Evolutionary conservation across 805 yeast species (phyloP), one percentile per base, ranked within the genome.

Genomic region (Lachancea thermotolerans): DNA sequence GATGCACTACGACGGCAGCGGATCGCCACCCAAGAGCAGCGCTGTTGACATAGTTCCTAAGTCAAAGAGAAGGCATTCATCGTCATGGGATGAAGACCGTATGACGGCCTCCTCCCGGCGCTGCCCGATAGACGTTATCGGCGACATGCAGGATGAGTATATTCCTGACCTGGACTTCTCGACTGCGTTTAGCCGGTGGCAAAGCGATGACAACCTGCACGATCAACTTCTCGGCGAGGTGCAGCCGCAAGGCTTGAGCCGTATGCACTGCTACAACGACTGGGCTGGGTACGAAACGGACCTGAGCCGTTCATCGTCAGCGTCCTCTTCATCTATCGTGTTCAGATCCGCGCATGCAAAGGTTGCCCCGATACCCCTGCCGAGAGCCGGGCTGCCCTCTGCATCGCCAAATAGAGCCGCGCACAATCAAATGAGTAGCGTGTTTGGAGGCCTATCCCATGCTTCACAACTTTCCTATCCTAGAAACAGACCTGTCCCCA

Each of bases 81-180:
- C 46, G 2, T 37, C 46, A 10, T 11, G 17, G 10, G 42, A 38
- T 4, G 41, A 42, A 15, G 41, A 42, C 8, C 39, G 32, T 11
- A 31, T 14, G 14, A 8, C 33, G 14, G 14, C 33, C 9, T 11
- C 17, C 37, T 4, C 37, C 15, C 37, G 37, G 17, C 37, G 18
- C 33, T 3, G 16, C 5, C 5, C 41, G 15, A 36, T 14, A 35
- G 33, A 18, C 9, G 34, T 15, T 28, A 35, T 33, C 29, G 32
- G 29, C 30, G 89, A 87, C 0, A 67, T 83, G 52, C 83, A 80
- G 55, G 91, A 84, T 59, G 93, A 85, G 56, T 85, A 84, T 55
- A 74, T 85, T 12, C 91, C 91, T 0, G 85, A 82, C 39, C 67
- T 85, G 27, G 81, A 81, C 53, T 81, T 80, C 49, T 67, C 60